Evolutionary conservation across 345 rosid genomes (phyloP).

Genomic region (Jatropha curcas): DNA sequence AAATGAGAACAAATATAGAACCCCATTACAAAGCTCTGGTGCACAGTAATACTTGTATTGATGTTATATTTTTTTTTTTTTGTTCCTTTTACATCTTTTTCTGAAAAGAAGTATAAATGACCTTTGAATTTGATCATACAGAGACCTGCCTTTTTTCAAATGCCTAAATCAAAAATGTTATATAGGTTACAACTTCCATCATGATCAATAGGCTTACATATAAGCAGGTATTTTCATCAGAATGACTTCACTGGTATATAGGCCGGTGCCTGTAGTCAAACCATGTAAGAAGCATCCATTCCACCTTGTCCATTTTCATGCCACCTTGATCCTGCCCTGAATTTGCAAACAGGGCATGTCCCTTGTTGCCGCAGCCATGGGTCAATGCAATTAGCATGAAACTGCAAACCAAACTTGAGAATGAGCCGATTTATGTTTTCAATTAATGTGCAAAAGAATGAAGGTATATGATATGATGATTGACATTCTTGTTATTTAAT

Average conservation of each 20-base stretch:
- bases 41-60: background rate
- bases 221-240: background rate
- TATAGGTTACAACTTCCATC: conserved; percentile 17
- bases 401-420: conserved; percentile 45
- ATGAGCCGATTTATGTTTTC: conserved; percentile 5
- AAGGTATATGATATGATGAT: background rate
- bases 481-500: background rate
- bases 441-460: background rate
- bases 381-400: conserved; percentile 76
- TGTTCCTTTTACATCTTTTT: background rate
- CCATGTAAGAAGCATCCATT: conserved; percentile 56
- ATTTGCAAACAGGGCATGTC: conserved; percentile 83
- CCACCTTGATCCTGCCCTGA: conserved; percentile 68
- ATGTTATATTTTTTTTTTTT: background rate
- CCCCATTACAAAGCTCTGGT: background rate
- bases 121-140: conserved; percentile 8
- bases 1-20: background rate
- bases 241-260: conserved; percentile 15
- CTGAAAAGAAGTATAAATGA: background rate
- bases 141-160: background rate
- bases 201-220: background rate
- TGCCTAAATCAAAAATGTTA: background rate
- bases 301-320: conserved; percentile 40
- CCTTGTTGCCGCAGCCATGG: conserved; percentile 86
- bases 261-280: conserved; percentile 23